A percentile compares a stretch with the other conserved stretches of the same genome.
Conservation (phyloP, 164 flowering plant species). For the Berberis thunbergii region DNA sequence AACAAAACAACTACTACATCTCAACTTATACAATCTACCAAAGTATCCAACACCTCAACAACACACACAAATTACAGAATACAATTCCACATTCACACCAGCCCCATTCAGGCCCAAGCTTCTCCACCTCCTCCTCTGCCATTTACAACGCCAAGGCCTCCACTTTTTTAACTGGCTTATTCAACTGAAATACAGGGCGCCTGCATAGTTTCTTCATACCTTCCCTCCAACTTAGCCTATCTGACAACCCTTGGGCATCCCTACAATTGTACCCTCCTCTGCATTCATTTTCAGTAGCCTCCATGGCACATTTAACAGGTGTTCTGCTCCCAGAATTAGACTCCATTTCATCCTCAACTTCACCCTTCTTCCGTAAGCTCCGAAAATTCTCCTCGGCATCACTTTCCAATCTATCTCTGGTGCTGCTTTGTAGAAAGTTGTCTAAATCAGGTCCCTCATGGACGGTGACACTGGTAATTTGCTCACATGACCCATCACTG, state of each 20-base stretch:
- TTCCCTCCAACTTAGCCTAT: conserved; percentile 48
- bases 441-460: conserved; percentile 3
- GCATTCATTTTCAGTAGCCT: conserved; percentile 15
- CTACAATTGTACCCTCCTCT: conserved; percentile 23
- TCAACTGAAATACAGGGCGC: conserved; percentile 68
- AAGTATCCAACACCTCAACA: too few species aligned
- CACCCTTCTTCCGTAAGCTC: conserved; percentile 26
- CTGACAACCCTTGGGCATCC: conserved; percentile 35
- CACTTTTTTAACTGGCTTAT: conserved; percentile 35
- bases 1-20: too few species aligned
- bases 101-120: conserved; percentile 5
- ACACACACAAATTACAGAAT: background rate
- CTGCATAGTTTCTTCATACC: conserved; percentile 61
- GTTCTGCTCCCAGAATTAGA: conserved; percentile 16
- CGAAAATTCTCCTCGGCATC: conserved; percentile 32
- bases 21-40: too few species aligned
- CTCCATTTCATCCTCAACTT: conserved; percentile 26
- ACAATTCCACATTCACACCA: background rate
- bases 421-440: conserved; percentile 17
- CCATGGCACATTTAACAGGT: conserved; percentile 13
- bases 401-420: conserved; percentile 29
- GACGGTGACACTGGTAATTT: conserved; percentile 10
- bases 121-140: conserved; percentile 21
- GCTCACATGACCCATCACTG: conserved; percentile 6
- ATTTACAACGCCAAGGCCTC: conserved; percentile 34